Base-by-base conservation (phyloP, 163 green algal genomes). In the Scenedesmus sp. region DNA sequence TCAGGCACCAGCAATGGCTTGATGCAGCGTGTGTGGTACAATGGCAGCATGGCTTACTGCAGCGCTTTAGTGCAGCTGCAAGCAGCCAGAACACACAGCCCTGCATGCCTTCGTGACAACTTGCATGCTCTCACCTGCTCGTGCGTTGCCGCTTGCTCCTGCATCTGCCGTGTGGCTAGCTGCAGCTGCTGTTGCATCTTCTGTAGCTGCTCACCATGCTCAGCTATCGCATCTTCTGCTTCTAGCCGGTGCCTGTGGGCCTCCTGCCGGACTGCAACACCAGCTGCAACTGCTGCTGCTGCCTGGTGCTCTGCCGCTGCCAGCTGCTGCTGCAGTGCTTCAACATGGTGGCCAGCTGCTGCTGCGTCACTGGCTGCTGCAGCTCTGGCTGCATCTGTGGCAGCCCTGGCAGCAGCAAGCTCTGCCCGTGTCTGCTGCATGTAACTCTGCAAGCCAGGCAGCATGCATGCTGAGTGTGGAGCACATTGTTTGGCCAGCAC, bases 121-220 rank as follows among this genome's bases (percentile, higher is more conserved):
- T 10, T 40, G 30, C 65, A 20, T 40, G 56, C 56, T 59, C 79
- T 37, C 43, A 87, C 82, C 53, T 87, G 33, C 22, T 87, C 49
- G 51, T 87, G 82, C 13, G 20, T 10, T 30, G 68, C 82, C 56
- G 26, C 37, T 46, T 83, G 43, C 85, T 83, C 43, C 13, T 35
- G 33, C 26, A 83, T 83, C 30, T 83, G 85, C 85, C 73, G 85
- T 72, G 68, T 89, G 33, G 37, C 70, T n/a, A 51, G 9, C 40
- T 83, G 15, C n/a, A 89, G 65, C 85, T 89, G 85, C 43, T 83
- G 40, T n/a, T 83, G 85, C 85, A 83, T 3, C 61, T 89, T 20
- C 65, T 83, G 85, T 42, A 81, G 43, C 43, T 89, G 85, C 68
- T 89, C 42, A 3, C 49, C 3, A 10, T 89, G 85, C 44, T 83